Percentiles rank a stretch among this genome's conserved stretches.
Conservation (phyloP, 495 filamentous ascomycete genomes). For the Haplographium delicatum region DNA sequence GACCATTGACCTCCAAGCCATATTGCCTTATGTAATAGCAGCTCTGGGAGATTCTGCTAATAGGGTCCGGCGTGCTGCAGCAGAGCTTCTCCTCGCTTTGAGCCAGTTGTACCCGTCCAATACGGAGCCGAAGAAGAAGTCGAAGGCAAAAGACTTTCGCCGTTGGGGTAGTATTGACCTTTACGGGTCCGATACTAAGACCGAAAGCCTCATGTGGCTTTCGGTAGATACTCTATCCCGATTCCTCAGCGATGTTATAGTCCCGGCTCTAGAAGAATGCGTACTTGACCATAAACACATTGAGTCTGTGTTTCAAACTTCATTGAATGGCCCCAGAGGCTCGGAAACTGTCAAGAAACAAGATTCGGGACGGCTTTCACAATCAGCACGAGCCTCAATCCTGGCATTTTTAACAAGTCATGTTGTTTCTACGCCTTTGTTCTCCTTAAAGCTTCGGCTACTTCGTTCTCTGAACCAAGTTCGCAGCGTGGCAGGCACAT, state of each 20-base stretch:
- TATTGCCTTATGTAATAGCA: slow-evolving; percentile 70
- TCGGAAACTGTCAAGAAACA: slow-evolving; percentile 31
- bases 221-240: slow-evolving; percentile 47
- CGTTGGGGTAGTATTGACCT: slow-evolving; percentile 50
- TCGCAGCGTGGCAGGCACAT: slow-evolving; percentile 59
- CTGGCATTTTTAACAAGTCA: slow-evolving; percentile 73
- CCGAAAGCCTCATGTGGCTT: slow-evolving; percentile 53
- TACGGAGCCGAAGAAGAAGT: slow-evolving; percentile 16
- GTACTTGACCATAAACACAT: slow-evolving; percentile 67
- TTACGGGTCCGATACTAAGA: slow-evolving; percentile 49
- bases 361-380: slow-evolving; percentile 53
- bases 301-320: slow-evolving; percentile 50
- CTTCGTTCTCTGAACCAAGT: slow-evolving; percentile 65
- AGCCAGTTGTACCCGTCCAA: slow-evolving; percentile 27
- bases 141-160: slow-evolving; percentile 24
- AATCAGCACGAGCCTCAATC: slow-evolving; percentile 56
- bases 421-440: slow-evolving; percentile 57
- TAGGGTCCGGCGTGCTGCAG: slow-evolving; percentile 69
- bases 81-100: slow-evolving; percentile 52
- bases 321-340: slow-evolving; percentile 42
- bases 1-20: slow-evolving; percentile 64
- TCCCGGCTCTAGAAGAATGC: slow-evolving; percentile 75
- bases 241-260: slow-evolving; percentile 57
- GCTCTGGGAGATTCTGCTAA: slow-evolving; percentile 69
- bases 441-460: slow-evolving; percentile 61